Conservation (phyloP, 495 filamentous ascomycete genomes). For the Massariosphaeria phaeospora region DNA sequence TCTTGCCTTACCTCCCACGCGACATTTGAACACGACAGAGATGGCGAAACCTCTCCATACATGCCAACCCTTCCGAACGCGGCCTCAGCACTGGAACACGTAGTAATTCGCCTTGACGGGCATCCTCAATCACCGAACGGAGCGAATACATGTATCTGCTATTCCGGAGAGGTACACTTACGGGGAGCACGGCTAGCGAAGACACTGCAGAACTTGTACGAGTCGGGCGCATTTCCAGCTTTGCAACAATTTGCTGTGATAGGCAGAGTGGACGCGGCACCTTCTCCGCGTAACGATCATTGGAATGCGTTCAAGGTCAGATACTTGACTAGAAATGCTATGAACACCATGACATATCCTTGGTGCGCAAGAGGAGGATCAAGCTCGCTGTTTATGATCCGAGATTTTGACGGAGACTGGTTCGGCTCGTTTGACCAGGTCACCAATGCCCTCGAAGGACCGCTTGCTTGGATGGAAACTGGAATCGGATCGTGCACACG, state of each 20-base stretch:
- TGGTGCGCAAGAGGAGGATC: no score
- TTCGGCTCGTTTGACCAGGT: no score
- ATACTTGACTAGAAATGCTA: not conserved
- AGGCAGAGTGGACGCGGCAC: not conserved
- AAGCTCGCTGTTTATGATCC: no score
- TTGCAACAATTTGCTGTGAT: conserved; percentile 1
- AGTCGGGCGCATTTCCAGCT: not conserved
- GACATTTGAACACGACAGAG: not conserved
- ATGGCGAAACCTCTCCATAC: not conserved
- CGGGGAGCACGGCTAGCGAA: not conserved
- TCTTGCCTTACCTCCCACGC: not conserved
- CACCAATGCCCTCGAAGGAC: no score
- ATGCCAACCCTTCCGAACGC: not conserved
- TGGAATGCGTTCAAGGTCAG: conserved; percentile 7
- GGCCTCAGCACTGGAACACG: conserved; percentile 2
- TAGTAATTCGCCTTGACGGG: conserved; percentile 1
- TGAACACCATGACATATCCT: no score
- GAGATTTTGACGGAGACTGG: no score
- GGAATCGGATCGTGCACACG: no score
- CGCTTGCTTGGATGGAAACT: no score
- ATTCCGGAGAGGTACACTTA: not conserved
- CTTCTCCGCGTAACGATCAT: not conserved
- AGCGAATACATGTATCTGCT: not conserved
- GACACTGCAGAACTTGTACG: not conserved
- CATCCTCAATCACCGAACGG: not conserved